Conservation (phyloP, 2,329 filamentous ascomycete species). For the Aspergillus fijiensis region DNA sequence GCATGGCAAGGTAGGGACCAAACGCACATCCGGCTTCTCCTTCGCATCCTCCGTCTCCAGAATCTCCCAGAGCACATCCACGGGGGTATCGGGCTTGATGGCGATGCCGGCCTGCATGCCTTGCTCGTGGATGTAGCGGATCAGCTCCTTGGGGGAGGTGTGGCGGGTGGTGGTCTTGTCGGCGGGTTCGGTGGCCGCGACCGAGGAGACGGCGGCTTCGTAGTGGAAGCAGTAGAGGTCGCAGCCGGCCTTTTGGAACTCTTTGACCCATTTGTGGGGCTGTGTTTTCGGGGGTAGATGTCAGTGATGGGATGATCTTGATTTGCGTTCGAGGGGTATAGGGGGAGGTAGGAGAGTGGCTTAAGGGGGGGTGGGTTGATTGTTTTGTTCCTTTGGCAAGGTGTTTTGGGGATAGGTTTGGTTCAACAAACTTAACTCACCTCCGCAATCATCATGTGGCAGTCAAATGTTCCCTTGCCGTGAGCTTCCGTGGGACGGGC, state of each 20-base stretch:
- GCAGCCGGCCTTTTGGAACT: conserved; percentile 90
- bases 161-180: conserved; percentile 62
- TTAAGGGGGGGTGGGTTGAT: conserved; percentile 12
- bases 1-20: no score
- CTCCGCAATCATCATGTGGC: conserved; percentile 99
- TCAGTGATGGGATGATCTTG: background rate
- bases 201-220: conserved; percentile 83
- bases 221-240: conserved; percentile 99
- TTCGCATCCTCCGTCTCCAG: conserved; percentile 69
- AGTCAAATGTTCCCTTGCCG: conserved; percentile 92
- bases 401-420: no score
- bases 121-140: conserved; percentile 83
- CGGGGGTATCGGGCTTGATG: conserved; percentile 87
- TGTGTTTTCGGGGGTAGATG: conserved; percentile 34
- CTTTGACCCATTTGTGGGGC: conserved; percentile 98
- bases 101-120: conserved; percentile 92
- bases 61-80: conserved; percentile 90
- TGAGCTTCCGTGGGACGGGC: conserved; percentile 66
- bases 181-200: conserved; percentile 77
- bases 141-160: conserved; percentile 80
- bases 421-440: conserved; percentile 46
- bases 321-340: no score
- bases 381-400: no score
- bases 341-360: background rate
- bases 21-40: conserved; percentile 83